These are phyloP conservation scores for Uncinocarpus reesii DNA, from an alignment of 2,329 filamentous ascomycete genomes.

Conservation along the genomic window DNA sequence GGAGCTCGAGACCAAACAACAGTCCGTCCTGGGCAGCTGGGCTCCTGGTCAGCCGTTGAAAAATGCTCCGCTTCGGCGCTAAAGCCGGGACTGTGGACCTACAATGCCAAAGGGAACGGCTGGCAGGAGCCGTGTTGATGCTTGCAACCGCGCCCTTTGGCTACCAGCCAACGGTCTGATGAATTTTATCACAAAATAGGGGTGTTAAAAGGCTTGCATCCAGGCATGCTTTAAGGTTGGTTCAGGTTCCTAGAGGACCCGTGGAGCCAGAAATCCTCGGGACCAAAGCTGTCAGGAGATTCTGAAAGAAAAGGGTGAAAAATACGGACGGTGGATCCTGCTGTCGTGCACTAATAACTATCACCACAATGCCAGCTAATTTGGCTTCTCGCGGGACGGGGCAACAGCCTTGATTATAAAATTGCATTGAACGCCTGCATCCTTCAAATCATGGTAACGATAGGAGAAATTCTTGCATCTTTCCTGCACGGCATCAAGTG, in stretches of 20 bases:
- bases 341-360: slow-evolving; percentile 4
- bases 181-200: too few relatives aligned
- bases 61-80: not conserved
- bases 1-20: slow-evolving; percentile 3
- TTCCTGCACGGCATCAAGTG: not conserved
- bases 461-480: too few relatives aligned
- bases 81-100: not conserved
- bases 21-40: too few relatives aligned
- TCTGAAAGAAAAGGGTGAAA: not conserved
- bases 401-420: too few relatives aligned
- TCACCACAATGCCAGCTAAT: slow-evolving; percentile 1
- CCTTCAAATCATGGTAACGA: too few relatives aligned
- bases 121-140: not conserved
- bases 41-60: slow-evolving; percentile 1
- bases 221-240: too few relatives aligned
- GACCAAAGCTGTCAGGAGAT: not conserved
- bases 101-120: not conserved
- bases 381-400: not conserved
- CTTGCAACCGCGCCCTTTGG: too few relatives aligned
- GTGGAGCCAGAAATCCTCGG: not conserved
- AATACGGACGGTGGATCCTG: slow-evolving; percentile 1
- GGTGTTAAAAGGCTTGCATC: too few relatives aligned
- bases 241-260: too few relatives aligned
- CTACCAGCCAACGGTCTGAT: too few relatives aligned
- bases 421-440: too few relatives aligned